These are phyloP conservation scores for Fusarium newnesense DNA, from an alignment of 2,329 filamentous ascomycete genomes.

Conservation along the genomic window DNA sequence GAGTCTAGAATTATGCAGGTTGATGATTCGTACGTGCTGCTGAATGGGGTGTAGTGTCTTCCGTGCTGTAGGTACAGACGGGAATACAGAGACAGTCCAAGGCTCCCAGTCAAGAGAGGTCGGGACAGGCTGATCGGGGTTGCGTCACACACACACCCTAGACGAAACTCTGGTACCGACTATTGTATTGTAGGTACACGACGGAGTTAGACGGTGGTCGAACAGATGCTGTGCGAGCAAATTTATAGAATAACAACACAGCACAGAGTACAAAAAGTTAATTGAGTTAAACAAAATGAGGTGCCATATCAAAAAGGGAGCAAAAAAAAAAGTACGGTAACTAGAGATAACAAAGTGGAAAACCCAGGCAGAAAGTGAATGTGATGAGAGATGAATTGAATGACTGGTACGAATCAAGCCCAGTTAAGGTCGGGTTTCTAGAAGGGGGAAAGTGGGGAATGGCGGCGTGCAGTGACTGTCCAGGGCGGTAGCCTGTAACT, in stretches of 20 bases:
- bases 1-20: conserved; percentile 41
- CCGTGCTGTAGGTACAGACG: conserved; percentile 6
- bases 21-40: conserved; percentile 37
- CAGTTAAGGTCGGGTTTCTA: conserved; percentile 23
- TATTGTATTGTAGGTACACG: background rate
- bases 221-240: conserved; percentile 6
- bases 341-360: conserved; percentile 8
- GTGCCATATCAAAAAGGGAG: background rate
- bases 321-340: background rate
- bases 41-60: conserved; percentile 25
- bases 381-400: conserved; percentile 1
- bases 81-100: conserved; percentile 15
- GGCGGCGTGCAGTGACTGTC: conserved; percentile 13
- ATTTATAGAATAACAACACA: background rate
- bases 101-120: background rate
- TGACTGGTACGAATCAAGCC: conserved; percentile 1
- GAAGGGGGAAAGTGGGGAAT: conserved; percentile 25
- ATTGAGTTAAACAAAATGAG: background rate
- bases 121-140: conserved; percentile 25
- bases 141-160: conserved; percentile 38
- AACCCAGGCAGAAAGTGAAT: background rate
- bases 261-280: background rate
- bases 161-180: background rate
- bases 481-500: conserved; percentile 1
- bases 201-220: conserved; percentile 22